Conservation (phyloP, 768 basidiomycete species). For the Dictyophora rubrovolvata region DNA sequence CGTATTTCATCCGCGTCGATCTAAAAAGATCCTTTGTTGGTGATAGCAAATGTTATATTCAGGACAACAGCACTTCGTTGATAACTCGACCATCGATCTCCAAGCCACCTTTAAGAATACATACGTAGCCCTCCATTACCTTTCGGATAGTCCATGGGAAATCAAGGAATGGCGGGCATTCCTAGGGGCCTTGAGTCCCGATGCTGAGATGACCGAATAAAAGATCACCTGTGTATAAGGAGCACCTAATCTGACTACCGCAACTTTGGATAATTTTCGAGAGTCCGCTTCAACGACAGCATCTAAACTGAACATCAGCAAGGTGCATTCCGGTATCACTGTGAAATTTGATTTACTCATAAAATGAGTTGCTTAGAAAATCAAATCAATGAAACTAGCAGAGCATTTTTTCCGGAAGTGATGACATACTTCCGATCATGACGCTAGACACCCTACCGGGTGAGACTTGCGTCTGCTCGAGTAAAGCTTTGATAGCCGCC, state of each 20-base stretch:
- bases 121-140: slow-evolving; percentile 25
- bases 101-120: slow-evolving; percentile 30
- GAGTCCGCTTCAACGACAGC: slow-evolving; percentile 50
- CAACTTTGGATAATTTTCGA: slow-evolving; percentile 44
- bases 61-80: slow-evolving; percentile 10
- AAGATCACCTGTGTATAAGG: slow-evolving; percentile 34
- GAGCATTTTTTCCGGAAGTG: background rate
- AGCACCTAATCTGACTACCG: slow-evolving; percentile 52
- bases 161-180: slow-evolving; percentile 46
- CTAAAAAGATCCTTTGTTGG: slow-evolving; percentile 23
- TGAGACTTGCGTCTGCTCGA: slow-evolving; percentile 28
- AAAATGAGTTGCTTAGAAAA: slow-evolving; percentile 2
- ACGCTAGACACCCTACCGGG: slow-evolving; percentile 35
- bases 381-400: background rate
- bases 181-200: slow-evolving; percentile 11
- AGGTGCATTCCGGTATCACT: too few relatives aligned
- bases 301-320: slow-evolving; percentile 40
- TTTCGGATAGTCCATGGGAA: slow-evolving; percentile 31
- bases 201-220: background rate
- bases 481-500: slow-evolving; percentile 34
- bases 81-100: slow-evolving; percentile 20
- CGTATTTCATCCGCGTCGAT: slow-evolving; percentile 35
- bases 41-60: slow-evolving; percentile 22
- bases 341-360: slow-evolving; percentile 1
- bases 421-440: slow-evolving; percentile 40